A percentile compares a stretch with the other conserved stretches of the same genome.
Conservation (phyloP, 257 asterid genomes). For the Coffea canephora region DNA sequence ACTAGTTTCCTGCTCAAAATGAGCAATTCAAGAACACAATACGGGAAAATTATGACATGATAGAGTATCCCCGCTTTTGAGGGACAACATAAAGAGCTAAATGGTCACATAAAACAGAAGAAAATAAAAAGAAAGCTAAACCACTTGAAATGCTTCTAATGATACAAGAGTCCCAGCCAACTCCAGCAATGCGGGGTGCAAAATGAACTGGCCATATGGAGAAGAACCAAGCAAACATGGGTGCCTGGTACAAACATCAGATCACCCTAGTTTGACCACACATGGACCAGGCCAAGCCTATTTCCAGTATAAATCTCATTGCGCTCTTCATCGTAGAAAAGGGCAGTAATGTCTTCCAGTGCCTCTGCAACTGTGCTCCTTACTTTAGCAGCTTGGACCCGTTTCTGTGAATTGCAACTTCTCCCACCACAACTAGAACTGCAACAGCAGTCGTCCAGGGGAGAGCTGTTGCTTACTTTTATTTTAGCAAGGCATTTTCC, state of each 20-base stretch:
- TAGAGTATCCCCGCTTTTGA: not conserved
- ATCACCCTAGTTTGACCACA: conserved; percentile 75
- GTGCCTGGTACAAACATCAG: not conserved
- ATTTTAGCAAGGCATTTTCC: conserved; percentile 97
- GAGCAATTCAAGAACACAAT: not conserved
- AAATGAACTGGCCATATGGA: not conserved
- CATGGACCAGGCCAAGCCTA: conserved; percentile 81
- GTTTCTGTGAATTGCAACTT: conserved; percentile 57
- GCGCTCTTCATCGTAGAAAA: conserved; percentile 94
- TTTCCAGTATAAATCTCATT: conserved; percentile 97
- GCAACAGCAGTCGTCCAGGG: conserved; percentile 57
- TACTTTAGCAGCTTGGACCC: conserved; percentile 45
- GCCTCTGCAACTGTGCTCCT: conserved; percentile 85
- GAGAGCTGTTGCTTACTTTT: conserved; percentile 58
- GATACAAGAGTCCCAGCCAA: conserved; percentile 17
- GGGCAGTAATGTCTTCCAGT: conserved; percentile 91
- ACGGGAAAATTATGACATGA: not conserved
- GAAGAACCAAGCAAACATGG: conserved; percentile 5
- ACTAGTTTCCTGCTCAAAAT: conserved; percentile 13
- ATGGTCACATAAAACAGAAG: not conserved
- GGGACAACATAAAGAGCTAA: conserved; percentile 8
- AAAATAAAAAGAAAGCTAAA: not conserved
- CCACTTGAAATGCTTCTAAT: conserved; percentile 8
- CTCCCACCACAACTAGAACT: conserved; percentile 54
- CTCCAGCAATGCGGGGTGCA: conserved; percentile 1